Percentiles rank a stretch among this genome's conserved stretches.
Evolutionary conservation across 2,329 filamentous ascomycete species (phyloP).

Genomic region (Septoria petroselini): DNA sequence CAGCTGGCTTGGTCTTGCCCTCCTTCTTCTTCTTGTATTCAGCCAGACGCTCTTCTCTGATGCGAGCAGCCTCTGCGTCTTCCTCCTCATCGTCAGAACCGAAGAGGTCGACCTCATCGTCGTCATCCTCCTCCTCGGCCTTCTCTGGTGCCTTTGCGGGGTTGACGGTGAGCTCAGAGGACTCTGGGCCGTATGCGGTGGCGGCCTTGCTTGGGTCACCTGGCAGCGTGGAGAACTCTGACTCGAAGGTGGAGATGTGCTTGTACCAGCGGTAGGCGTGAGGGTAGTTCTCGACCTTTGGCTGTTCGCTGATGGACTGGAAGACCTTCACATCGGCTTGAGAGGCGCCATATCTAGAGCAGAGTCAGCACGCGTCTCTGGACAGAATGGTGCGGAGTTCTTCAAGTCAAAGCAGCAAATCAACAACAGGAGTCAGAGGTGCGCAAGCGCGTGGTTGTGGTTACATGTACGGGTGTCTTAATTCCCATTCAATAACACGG

Average conservation of each 20-base stretch:
- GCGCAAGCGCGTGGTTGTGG: conserved; percentile 70
- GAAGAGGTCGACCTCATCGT: conserved; percentile 90
- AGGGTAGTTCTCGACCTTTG: conserved; percentile 82
- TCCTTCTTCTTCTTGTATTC: conserved; percentile 98
- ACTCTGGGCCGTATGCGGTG: conserved; percentile 88
- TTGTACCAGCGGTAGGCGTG: conserved; percentile 98
- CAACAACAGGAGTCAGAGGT: conserved; percentile 60
- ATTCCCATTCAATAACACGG: conserved; percentile 94
- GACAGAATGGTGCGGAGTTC: conserved; percentile 22
- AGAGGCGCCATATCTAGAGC: conserved; percentile 62
- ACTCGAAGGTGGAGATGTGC: conserved; percentile 90
- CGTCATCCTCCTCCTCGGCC: conserved; percentile 62
- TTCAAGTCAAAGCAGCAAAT: conserved; percentile 18
- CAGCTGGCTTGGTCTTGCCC: conserved; percentile 81
- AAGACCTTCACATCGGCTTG: conserved; percentile 96
- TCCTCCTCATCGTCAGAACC: conserved; percentile 92
- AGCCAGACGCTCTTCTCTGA: conserved; percentile 85
- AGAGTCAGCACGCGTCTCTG: conserved; percentile 15
- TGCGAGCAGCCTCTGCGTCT: conserved; percentile 76
- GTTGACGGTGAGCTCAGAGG: conserved; percentile 72
- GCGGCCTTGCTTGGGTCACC: conserved; percentile 87
- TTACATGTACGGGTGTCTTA: conserved; percentile 88
- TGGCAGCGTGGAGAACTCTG: conserved; percentile 84
- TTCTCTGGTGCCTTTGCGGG: conserved; percentile 75
- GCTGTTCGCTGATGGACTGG: conserved; percentile 77